These are phyloP conservation scores for Xylaria sp. DNA, from an alignment of 2,329 filamentous ascomycete species.

Conservation along the genomic window DNA sequence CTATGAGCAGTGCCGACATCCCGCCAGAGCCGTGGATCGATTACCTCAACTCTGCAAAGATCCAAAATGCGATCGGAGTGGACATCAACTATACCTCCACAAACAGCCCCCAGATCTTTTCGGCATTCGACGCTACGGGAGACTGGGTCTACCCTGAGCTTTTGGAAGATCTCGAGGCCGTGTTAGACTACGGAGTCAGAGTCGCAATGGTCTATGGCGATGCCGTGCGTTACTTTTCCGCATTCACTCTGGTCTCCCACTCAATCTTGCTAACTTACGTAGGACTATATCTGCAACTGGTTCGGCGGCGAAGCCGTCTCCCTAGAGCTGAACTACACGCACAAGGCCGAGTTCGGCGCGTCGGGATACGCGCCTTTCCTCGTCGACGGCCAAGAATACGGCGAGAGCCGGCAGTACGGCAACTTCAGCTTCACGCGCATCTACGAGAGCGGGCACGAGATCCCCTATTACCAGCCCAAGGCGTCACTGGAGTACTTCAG, in stretches of 20 bases:
- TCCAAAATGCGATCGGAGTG: conserved; percentile 62
- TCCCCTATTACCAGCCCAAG: conserved; percentile 65
- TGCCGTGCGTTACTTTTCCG: conserved; percentile 36
- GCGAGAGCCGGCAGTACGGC: conserved; percentile 75
- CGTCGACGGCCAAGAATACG: conserved; percentile 71
- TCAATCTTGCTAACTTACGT: not conserved
- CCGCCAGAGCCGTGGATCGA: conserved; percentile 65
- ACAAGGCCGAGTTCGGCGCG: conserved; percentile 61
- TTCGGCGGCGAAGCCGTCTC: conserved; percentile 78
- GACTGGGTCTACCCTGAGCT: conserved; percentile 70
- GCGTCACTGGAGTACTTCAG: conserved; percentile 65
- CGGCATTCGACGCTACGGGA: conserved; percentile 55
- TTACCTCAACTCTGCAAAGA: conserved; percentile 65
- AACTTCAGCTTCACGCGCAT: conserved; percentile 71
- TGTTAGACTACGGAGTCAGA: conserved; percentile 67
- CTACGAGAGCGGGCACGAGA: conserved; percentile 69
- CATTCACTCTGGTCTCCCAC: not conserved
- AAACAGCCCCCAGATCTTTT: conserved; percentile 52
- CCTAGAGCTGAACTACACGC: conserved; percentile 61
- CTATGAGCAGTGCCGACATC: conserved; percentile 59
- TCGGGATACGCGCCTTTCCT: conserved; percentile 77
- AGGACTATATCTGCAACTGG: conserved; percentile 71
- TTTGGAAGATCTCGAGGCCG: conserved; percentile 62
- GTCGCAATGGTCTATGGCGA: conserved; percentile 75
- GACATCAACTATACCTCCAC: conserved; percentile 56